phyloP scores from a whole-genome alignment of 768 basidiomycete species.

The Suillus bovinus region DNA sequence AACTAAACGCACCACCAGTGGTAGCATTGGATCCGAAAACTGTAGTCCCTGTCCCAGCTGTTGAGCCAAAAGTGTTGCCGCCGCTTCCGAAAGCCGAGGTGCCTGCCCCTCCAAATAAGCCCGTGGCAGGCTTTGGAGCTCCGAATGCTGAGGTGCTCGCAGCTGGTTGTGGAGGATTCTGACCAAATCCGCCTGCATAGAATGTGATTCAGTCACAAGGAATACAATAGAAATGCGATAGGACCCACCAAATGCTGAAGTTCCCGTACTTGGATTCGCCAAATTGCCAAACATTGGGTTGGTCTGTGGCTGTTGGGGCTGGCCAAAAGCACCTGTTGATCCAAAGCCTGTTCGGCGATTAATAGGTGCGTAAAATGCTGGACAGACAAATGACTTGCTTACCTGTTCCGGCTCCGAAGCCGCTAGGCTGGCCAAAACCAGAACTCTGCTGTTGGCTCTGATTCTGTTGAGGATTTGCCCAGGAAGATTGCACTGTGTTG shows the following conservation, averaged over 20 bases:
- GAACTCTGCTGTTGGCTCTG: constrained; percentile 60
- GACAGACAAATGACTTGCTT: constrained; percentile 28
- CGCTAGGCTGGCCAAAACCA: constrained; percentile 70
- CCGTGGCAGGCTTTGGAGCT: constrained; percentile 65
- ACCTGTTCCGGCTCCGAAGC: constrained; percentile 61
- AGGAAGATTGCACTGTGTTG: constrained; percentile 54
- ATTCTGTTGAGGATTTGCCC: constrained; percentile 67
- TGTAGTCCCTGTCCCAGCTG: constrained; percentile 30
- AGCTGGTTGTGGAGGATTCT: constrained; percentile 38
- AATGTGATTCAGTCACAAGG: constrained; percentile 11
- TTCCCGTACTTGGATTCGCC: constrained; percentile 34
- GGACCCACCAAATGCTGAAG: constrained; percentile 39
- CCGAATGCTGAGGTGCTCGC: constrained; percentile 55
- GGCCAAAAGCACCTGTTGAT: constrained; percentile 57
- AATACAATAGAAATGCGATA: constrained; percentile 10
- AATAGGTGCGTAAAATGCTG: constrained; percentile 26
- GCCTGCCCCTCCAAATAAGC: constrained; percentile 67
- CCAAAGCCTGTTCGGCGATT: constrained; percentile 50
- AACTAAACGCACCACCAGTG: constrained; percentile 42
- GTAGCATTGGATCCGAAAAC: constrained; percentile 37
- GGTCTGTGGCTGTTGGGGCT: constrained; percentile 60
- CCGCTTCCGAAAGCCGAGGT: constrained; percentile 51
- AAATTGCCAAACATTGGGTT: constrained; percentile 84
- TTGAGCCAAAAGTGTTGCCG: constrained; percentile 41
- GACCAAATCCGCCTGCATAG: constrained; percentile 40